These are phyloP conservation scores for Mariannaea sp. DNA, from an alignment of 2,329 filamentous ascomycete species.

Conservation along the genomic window DNA sequence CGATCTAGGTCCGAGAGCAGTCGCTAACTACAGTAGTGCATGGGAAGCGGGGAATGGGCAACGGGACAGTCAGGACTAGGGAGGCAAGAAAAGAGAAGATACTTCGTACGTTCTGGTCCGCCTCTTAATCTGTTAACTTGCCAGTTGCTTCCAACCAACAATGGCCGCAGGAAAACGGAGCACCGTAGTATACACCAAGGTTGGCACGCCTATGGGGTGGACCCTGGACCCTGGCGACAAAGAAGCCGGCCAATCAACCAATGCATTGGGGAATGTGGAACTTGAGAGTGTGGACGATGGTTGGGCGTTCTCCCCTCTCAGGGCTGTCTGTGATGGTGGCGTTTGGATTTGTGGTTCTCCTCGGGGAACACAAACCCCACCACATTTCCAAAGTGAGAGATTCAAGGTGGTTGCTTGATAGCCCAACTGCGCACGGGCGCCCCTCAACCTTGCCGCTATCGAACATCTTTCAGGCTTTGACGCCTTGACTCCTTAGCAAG, in stretches of 20 bases:
- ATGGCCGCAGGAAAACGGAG: too few relatives aligned
- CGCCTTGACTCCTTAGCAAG: constrained; percentile 4
- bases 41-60: neutral
- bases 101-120: neutral
- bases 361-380: constrained; percentile 13
- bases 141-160: constrained; percentile 11
- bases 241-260: constrained; percentile 12
- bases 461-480: constrained; percentile 14
- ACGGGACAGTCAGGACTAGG: neutral
- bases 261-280: constrained; percentile 2
- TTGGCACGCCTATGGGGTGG: constrained; percentile 2
- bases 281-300: neutral
- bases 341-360: constrained; percentile 29
- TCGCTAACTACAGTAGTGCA: neutral
- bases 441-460: constrained; percentile 6
- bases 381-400: constrained; percentile 16
- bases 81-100: neutral
- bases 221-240: constrained; percentile 16
- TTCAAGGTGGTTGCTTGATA: constrained; percentile 5
- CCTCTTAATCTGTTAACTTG: constrained; percentile 2
- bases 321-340: constrained; percentile 30
- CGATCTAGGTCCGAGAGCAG: neutral
- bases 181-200: too few relatives aligned
- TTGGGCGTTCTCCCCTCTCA: constrained; percentile 12
- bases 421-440: constrained; percentile 11